A percentile compares a stretch with the other conserved stretches of the same genome.
phyloP scores from a whole-genome alignment of 169 alveolate species.

The Plasmodium gonderi region DNA sequence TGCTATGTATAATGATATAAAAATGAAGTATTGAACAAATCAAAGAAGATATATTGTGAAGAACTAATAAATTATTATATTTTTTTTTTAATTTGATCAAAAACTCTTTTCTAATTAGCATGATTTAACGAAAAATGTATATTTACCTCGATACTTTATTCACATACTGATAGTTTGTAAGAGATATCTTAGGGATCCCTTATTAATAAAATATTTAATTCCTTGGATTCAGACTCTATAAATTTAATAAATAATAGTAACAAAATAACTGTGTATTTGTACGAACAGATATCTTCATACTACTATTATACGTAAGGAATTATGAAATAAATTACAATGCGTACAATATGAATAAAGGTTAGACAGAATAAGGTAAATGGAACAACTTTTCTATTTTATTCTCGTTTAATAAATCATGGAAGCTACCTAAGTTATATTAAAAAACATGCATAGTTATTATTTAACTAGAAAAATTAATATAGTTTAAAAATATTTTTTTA shows the following conservation, averaged over 20 bases:
- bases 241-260: background rate
- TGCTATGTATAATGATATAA: background rate
- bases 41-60: background rate
- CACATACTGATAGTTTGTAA: background rate
- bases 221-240: background rate
- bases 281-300: background rate
- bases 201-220: background rate
- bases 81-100: background rate
- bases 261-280: background rate
- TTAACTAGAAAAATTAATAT: background rate
- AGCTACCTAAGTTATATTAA: background rate
- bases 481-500: background rate
- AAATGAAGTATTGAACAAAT: background rate
- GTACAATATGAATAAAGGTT: background rate
- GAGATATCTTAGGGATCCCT: no score
- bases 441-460: background rate
- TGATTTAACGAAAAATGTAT: background rate
- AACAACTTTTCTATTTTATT: no score
- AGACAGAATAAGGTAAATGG: background rate
- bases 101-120: background rate
- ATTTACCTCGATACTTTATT: background rate
- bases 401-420: background rate
- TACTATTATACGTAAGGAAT: background rate
- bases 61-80: background rate
- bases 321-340: background rate